Evolutionary conservation across 2,329 filamentous ascomycete species (phyloP).

Genomic region (Elsinoe fawcettii): DNA sequence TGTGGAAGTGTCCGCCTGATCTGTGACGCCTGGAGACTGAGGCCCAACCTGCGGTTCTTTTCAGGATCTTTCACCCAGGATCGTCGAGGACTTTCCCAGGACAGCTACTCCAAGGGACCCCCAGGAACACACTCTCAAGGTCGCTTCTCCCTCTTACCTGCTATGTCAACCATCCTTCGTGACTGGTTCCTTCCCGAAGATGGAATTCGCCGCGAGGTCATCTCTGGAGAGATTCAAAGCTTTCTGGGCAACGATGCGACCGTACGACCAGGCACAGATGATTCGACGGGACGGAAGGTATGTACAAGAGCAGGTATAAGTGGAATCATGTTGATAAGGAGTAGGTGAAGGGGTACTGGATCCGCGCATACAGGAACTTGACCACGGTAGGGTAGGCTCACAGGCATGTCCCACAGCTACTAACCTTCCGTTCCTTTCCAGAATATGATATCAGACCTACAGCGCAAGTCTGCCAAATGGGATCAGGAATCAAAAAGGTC

Average conservation of each 20-base stretch:
- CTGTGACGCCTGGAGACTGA: not conserved
- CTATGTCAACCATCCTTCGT: constrained; percentile 25
- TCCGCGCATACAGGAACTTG: constrained; percentile 44
- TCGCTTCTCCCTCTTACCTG: not conserved
- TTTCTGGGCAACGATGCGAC: constrained; percentile 45
- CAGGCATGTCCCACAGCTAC: constrained; percentile 9
- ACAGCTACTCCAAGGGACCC: not conserved
- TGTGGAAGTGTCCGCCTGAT: not conserved
- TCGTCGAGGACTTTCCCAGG: not conserved
- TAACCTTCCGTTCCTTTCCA: constrained; percentile 19
- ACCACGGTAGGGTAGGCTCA: constrained; percentile 35
- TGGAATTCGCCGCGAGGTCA: constrained; percentile 45
- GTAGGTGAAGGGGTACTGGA: constrained; percentile 44
- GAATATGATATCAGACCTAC: constrained; percentile 46
- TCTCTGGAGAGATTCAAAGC: constrained; percentile 46
- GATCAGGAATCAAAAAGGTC: constrained; percentile 30
- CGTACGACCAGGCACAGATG: constrained; percentile 41
- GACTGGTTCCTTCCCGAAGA: constrained; percentile 45
- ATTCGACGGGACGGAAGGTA: constrained; percentile 29
- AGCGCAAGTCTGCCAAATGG: constrained; percentile 42
- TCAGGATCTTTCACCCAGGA: not conserved
- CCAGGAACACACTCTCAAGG: not conserved
- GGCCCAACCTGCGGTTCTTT: not conserved
- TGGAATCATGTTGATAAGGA: constrained; percentile 8
- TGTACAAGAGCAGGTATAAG: not conserved